These are phyloP conservation scores for Penicillium diatomitis DNA, from an alignment of 495 filamentous ascomycete genomes.

Conservation along the genomic window DNA sequence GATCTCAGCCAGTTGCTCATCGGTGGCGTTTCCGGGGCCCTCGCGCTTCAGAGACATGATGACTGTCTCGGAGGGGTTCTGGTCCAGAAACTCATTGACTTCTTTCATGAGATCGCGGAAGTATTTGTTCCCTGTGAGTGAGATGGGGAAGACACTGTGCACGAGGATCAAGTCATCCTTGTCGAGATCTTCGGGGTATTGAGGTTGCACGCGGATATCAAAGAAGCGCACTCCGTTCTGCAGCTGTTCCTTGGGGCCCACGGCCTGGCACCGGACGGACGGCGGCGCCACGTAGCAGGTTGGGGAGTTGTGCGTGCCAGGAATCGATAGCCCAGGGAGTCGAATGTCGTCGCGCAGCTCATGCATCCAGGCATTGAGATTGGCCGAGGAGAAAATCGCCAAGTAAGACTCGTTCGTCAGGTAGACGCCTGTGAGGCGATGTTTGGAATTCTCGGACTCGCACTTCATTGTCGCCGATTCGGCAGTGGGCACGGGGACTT, in stretches of 20 bases:
- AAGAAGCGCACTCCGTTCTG: conserved; percentile 90
- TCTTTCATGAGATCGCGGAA: conserved; percentile 62
- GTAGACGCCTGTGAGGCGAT: conserved; percentile 66
- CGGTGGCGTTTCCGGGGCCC: conserved; percentile 69
- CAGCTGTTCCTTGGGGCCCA: conserved; percentile 65
- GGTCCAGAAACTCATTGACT: conserved; percentile 63
- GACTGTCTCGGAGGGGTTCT: conserved; percentile 70
- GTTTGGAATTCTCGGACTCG: conserved; percentile 44
- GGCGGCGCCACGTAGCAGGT: conserved; percentile 76
- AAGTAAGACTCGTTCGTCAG: conserved; percentile 54
- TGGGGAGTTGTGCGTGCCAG: conserved; percentile 91
- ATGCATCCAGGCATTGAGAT: conserved; percentile 74
- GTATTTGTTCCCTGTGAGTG: conserved; percentile 61
- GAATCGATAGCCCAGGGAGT: conserved; percentile 77
- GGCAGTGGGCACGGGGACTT: conserved; percentile 46
- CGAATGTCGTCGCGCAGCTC: conserved; percentile 56
- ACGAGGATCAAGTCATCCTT: conserved; percentile 56
- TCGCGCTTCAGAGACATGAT: conserved; percentile 89
- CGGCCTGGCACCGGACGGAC: conserved; percentile 88
- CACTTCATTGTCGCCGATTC: conserved; percentile 48
- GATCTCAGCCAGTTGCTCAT: conserved; percentile 66
- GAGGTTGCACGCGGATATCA: conserved; percentile 72
- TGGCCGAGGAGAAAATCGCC: conserved; percentile 64
- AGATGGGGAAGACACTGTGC: conserved; percentile 72
- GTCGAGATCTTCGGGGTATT: conserved; percentile 42